Conservation (phyloP, 2,329 filamentous ascomycete species). For the Cordyceps javanica region DNA sequence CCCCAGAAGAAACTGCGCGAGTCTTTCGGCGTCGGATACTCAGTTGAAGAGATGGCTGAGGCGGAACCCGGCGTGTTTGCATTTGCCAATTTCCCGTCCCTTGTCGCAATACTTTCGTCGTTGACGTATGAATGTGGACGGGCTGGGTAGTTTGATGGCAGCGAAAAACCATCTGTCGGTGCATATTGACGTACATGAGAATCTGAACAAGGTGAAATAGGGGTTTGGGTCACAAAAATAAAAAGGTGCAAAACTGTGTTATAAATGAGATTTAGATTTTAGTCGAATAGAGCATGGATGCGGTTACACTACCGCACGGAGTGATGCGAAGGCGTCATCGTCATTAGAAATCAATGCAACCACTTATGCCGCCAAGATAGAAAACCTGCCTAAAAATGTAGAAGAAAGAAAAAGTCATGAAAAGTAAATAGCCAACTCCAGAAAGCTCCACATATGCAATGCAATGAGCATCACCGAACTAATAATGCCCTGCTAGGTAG, state of each 20-base stretch:
- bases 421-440: neutral
- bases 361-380: neutral
- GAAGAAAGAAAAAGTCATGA: neutral
- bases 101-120: neutral
- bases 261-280: too few species aligned
- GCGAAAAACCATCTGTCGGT: too few species aligned
- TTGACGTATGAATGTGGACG: neutral
- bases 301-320: neutral
- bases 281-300: too few species aligned
- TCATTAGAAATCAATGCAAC: neutral
- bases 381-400: neutral
- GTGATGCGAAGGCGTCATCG: neutral
- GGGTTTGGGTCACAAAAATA: too few species aligned
- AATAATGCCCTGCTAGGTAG: too few species aligned
- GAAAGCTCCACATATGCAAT: neutral
- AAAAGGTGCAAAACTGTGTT: too few species aligned
- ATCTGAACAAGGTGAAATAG: too few species aligned
- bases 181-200: too few species aligned
- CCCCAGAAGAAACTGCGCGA: neutral
- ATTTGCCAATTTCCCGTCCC: neutral
- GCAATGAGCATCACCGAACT: neutral
- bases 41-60: neutral
- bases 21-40: neutral
- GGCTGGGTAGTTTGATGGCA: neutral
- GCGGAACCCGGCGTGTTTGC: constrained; percentile 6